Percentiles rank a stretch among this genome's conserved stretches.
Evolutionary conservation across 345 rosid species (phyloP).

Genomic region (Murraya paniculata): DNA sequence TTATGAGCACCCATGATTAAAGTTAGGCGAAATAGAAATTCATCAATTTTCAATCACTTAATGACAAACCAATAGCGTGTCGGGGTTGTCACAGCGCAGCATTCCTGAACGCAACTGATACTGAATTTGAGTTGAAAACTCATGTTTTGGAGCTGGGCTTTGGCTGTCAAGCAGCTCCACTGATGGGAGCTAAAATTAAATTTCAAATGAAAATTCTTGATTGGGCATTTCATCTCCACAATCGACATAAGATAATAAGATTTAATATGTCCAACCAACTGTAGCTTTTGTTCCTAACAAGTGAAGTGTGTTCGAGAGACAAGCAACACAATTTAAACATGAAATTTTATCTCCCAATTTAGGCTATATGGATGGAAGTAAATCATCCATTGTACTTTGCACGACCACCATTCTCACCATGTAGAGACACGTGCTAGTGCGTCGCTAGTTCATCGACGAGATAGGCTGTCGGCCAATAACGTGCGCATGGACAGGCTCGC

Average conservation of each 20-base stretch:
- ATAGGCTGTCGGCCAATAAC: constrained; percentile 35
- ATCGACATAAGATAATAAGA: background rate
- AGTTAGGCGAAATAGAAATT: background rate
- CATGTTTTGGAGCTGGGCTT: too few species aligned
- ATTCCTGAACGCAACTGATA: too few species aligned
- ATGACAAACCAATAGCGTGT: background rate
- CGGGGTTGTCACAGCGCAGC: too few species aligned
- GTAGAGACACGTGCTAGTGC: constrained; percentile 8
- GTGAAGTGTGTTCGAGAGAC: background rate
- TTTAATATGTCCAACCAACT: background rate
- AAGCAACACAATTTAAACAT: background rate
- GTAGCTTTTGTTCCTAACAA: background rate
- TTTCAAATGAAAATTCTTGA: background rate
- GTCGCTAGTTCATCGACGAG: background rate
- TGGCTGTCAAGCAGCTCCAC: too few species aligned
- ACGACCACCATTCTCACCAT: background rate
- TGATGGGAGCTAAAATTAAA: too few species aligned
- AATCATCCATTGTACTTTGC: constrained; percentile 13
- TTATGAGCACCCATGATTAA: background rate
- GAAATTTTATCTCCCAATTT: background rate
- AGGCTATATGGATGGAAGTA: background rate
- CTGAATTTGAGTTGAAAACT: too few species aligned
- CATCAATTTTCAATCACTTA: background rate
- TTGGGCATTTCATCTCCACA: background rate
- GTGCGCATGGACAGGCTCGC: constrained; percentile 20